Evolutionary conservation across 805 yeast species (phyloP).

Genomic region (Lipomyces oligophaga): DNA sequence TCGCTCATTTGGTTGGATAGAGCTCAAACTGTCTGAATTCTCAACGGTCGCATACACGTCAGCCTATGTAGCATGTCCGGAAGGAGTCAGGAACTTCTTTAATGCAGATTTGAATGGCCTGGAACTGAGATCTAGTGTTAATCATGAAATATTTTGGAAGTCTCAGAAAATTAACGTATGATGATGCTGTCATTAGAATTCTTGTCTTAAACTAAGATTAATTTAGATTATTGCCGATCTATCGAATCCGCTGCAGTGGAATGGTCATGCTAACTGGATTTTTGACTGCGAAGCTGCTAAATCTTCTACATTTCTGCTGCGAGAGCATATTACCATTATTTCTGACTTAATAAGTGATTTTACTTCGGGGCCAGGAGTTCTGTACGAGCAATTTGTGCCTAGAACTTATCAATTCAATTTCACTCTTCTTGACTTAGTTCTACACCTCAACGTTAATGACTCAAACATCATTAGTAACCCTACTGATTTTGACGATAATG

Average conservation of each 20-base stretch:
- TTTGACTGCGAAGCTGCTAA: constrained; percentile 52
- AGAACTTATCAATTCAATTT: constrained; percentile 59
- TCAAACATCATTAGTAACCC: constrained; percentile 87
- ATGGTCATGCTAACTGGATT: constrained; percentile 68
- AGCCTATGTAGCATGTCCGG: constrained; percentile 51
- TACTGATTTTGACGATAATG: constrained; percentile 74
- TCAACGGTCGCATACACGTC: constrained; percentile 48
- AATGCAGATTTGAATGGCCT: constrained; percentile 48
- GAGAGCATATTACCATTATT: constrained; percentile 76
- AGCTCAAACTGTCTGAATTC: constrained; percentile 54
- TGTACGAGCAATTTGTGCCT: constrained; percentile 76
- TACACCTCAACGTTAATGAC: constrained; percentile 79
- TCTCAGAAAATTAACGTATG: constrained; percentile 43
- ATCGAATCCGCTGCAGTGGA: constrained; percentile 78
- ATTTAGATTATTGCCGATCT: constrained; percentile 55
- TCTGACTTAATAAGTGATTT: constrained; percentile 76
- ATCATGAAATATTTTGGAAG: constrained; percentile 72
- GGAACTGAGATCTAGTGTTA: constrained; percentile 76
- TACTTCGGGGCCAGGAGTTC: constrained; percentile 57
- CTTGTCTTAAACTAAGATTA: background rate
- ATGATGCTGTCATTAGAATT: no score
- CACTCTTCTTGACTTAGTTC: constrained; percentile 52
- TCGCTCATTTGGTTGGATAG: constrained; percentile 91
- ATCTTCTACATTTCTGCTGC: constrained; percentile 58
- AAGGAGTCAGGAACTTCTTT: constrained; percentile 55